Conservation (phyloP, 2,329 filamentous ascomycete species). For the Botryotinia narcissicola region DNA sequence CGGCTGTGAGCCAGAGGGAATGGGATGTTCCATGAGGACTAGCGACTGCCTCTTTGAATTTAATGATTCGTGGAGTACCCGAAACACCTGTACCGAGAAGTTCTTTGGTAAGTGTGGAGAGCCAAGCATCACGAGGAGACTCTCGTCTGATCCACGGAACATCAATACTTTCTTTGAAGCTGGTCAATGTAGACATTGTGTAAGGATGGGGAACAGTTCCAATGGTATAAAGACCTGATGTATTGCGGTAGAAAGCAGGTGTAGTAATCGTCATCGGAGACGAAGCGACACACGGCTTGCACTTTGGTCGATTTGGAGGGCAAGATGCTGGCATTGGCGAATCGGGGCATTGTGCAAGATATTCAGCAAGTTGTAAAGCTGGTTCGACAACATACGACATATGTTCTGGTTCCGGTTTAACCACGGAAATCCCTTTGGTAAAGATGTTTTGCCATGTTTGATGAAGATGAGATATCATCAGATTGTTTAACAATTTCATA, state of each 20-base stretch:
- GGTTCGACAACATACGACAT: conserved; percentile 70
- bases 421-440: conserved; percentile 70
- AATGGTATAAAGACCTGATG: conserved; percentile 72
- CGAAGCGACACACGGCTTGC: conserved; percentile 68
- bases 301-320: conserved; percentile 75
- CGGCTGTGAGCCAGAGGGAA: conserved; percentile 80
- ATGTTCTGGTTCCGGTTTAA: conserved; percentile 75
- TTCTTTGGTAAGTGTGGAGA: conserved; percentile 67
- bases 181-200: conserved; percentile 69
- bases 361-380: conserved; percentile 68
- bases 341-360: conserved; percentile 71
- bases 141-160: conserved; percentile 64
- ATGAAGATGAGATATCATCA: conserved; percentile 86
- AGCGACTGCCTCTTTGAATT: conserved; percentile 80
- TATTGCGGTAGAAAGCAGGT: conserved; percentile 67
- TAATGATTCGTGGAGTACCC: conserved; percentile 63
- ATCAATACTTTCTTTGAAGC: conserved; percentile 59
- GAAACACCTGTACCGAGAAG: conserved; percentile 63
- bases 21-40: conserved; percentile 60
- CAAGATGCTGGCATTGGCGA: conserved; percentile 74
- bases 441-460: conserved; percentile 80
- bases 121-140: conserved; percentile 75
- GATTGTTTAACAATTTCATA: conserved; percentile 62
- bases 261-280: conserved; percentile 66
- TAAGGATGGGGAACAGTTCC: conserved; percentile 89